phyloP scores from a whole-genome alignment of 371 early-diverging fungal species.

The Mortierella sp. region DNA sequence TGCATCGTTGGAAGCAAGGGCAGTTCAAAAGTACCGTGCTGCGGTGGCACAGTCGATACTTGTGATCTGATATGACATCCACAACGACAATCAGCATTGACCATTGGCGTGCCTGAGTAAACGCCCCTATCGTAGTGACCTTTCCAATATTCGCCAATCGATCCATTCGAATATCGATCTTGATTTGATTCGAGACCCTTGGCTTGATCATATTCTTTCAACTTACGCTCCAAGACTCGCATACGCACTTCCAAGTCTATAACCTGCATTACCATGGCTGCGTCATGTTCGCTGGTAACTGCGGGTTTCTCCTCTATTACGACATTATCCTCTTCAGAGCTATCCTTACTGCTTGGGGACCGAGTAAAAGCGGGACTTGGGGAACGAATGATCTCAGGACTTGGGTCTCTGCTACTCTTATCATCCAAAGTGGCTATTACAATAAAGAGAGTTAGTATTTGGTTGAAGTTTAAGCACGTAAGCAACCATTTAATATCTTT shows the following conservation, averaged over 20 bases:
- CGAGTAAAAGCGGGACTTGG: background rate
- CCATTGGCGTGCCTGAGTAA: background rate
- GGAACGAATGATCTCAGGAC: too few relatives aligned
- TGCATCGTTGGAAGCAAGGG: background rate
- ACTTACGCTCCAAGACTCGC: background rate
- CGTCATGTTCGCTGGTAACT: background rate
- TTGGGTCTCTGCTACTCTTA: too few relatives aligned
- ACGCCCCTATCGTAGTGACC: background rate
- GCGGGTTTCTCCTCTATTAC: background rate
- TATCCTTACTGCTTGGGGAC: background rate
- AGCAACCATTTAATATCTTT: too few relatives aligned
- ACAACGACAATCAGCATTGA: background rate
- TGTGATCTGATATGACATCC: constrained; percentile 17
- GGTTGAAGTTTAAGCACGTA: too few relatives aligned
- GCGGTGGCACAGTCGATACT: background rate
- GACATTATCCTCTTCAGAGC: background rate
- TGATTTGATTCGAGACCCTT: background rate
- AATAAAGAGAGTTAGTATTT: too few relatives aligned
- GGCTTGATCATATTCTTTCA: background rate
- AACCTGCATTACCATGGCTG: background rate
- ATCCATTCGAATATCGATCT: background rate
- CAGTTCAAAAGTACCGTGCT: background rate
- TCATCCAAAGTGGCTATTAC: too few relatives aligned
- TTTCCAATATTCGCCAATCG: background rate
- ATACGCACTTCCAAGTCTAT: background rate